Evolutionary conservation across 2,329 filamentous ascomycete species (phyloP).

Genomic region (Talaromyces sp.): DNA sequence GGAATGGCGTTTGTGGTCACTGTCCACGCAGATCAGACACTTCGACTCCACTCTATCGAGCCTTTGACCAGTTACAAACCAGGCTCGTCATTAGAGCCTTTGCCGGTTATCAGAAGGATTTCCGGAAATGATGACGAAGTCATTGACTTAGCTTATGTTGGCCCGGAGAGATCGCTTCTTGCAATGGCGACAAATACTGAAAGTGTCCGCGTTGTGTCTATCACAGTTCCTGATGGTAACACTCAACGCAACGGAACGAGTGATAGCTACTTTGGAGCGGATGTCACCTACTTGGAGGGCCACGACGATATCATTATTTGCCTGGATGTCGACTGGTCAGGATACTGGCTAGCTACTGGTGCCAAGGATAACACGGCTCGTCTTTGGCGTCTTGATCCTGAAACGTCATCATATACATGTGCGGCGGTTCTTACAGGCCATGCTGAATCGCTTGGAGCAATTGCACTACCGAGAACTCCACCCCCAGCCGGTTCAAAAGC

Average conservation of each 20-base stretch:
- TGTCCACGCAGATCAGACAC: slow-evolving; percentile 82
- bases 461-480: slow-evolving; percentile 68
- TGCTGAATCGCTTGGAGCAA: slow-evolving; percentile 86
- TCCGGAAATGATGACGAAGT: slow-evolving; percentile 97
- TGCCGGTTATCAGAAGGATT: slow-evolving; percentile 66
- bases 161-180: slow-evolving; percentile 72
- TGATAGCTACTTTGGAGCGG: slow-evolving; percentile 74
- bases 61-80: slow-evolving; percentile 32
- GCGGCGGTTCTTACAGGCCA: slow-evolving; percentile 83
- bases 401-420: slow-evolving; percentile 69
- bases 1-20: slow-evolving; percentile 68
- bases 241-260: slow-evolving; percentile 25
- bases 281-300: slow-evolving; percentile 77
- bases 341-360: slow-evolving; percentile 91
- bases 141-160: slow-evolving; percentile 84
- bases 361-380: slow-evolving; percentile 95
- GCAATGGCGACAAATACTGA: slow-evolving; percentile 94
- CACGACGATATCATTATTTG: slow-evolving; percentile 96
- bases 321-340: slow-evolving; percentile 92
- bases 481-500: slow-evolving; percentile 66
- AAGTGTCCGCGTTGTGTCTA: slow-evolving; percentile 80
- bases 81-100: slow-evolving; percentile 49
- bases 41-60: slow-evolving; percentile 63
- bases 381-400: slow-evolving; percentile 79
- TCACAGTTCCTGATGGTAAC: slow-evolving; percentile 39